These are phyloP conservation scores for Hortiboletus flavorubellus DNA, from an alignment of 768 basidiomycete genomes.

Conservation along the genomic window DNA sequence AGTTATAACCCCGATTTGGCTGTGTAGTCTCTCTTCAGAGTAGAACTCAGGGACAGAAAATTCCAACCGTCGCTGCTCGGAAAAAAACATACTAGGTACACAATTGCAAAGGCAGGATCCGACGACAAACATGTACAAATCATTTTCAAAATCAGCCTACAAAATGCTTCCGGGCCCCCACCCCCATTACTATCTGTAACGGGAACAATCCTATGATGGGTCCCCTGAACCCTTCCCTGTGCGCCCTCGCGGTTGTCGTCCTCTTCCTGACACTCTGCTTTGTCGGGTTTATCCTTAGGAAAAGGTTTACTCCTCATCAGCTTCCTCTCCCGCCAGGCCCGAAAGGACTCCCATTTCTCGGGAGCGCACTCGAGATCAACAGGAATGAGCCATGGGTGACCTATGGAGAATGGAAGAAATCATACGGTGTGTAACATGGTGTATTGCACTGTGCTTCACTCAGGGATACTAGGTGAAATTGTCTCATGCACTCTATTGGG, in stretches of 20 bases:
- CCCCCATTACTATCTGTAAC: no score
- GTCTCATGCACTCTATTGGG: slow-evolving; percentile 20
- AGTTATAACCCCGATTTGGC: no score
- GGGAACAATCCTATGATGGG: slow-evolving; percentile 5
- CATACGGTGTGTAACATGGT: slow-evolving; percentile 25
- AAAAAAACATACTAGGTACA: no score
- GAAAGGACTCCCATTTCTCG: slow-evolving; percentile 25
- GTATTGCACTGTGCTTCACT: background rate
- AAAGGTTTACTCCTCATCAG: slow-evolving; percentile 9
- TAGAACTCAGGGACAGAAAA: no score
- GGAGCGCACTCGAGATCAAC: slow-evolving; percentile 25
- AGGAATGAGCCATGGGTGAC: slow-evolving; percentile 30
- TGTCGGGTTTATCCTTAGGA: background rate
- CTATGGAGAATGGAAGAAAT: slow-evolving; percentile 29
- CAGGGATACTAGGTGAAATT: slow-evolving; percentile 14
- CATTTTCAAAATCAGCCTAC: no score
- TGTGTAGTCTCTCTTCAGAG: no score
- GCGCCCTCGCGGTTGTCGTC: background rate
- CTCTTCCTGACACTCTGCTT: slow-evolving; percentile 1
- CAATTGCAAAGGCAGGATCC: no score
- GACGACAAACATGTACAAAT: no score
- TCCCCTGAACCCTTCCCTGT: background rate
- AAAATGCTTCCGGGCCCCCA: no score
- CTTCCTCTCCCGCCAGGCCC: slow-evolving; percentile 31
- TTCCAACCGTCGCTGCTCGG: no score